Evolutionary conservation across 805 yeast genomes (phyloP).

Genomic region (Metschnikowia similis): DNA sequence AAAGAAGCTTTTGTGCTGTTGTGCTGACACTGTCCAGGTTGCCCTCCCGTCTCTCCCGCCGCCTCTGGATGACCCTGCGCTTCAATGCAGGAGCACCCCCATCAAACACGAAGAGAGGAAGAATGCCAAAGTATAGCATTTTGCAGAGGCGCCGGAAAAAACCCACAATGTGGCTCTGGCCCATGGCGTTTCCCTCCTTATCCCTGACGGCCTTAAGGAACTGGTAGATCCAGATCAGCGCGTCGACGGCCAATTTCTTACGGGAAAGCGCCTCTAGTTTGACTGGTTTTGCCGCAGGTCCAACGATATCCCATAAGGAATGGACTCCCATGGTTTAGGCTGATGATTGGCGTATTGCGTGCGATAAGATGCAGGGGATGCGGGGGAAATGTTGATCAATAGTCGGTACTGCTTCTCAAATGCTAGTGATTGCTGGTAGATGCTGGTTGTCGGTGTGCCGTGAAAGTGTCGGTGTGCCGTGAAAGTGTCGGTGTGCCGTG

Average conservation of each 20-base stretch:
- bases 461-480: no score
- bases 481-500: no score
- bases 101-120: slow-evolving; percentile 89
- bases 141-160: slow-evolving; percentile 93
- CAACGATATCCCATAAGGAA: slow-evolving; percentile 87
- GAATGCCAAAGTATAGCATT: slow-evolving; percentile 76
- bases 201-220: slow-evolving; percentile 93
- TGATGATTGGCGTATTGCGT: neutral
- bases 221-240: slow-evolving; percentile 98
- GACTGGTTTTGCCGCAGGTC: slow-evolving; percentile 88
- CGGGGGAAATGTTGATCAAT: no score
- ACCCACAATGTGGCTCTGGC: slow-evolving; percentile 88
- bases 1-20: slow-evolving; percentile 77
- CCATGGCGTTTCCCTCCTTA: slow-evolving; percentile 69
- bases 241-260: slow-evolving; percentile 87
- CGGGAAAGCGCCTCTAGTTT: slow-evolving; percentile 78
- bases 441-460: no score
- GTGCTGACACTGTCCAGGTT: slow-evolving; percentile 62
- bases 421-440: no score
- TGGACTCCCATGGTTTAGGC: slow-evolving; percentile 79
- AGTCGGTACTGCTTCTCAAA: no score
- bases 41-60: slow-evolving; percentile 73
- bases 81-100: slow-evolving; percentile 91
- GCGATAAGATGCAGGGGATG: no score
- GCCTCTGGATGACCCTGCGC: slow-evolving; percentile 65